Percentiles rank a stretch among this genome's conserved stretches.
Evolutionary conservation across 352 stramenopile genomes (phyloP).

Genomic region (Discostella stelligera): DNA sequence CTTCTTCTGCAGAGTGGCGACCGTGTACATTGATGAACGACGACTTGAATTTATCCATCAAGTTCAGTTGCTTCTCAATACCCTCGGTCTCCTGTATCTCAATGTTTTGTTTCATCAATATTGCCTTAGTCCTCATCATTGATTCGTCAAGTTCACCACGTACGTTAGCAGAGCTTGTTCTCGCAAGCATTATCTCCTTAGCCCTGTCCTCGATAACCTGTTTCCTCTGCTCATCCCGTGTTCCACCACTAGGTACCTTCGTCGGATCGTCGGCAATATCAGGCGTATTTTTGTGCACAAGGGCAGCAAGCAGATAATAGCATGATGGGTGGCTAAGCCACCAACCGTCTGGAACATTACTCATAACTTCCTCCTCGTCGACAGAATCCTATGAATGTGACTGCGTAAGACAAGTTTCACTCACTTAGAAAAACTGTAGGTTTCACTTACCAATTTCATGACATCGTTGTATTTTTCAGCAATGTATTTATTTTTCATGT

Average conservation of each 20-base stretch:
- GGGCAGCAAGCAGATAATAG: constrained; percentile 1
- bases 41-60: constrained; percentile 13
- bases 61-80: constrained; percentile 9
- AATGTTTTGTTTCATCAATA: not conserved
- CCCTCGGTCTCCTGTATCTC: not conserved
- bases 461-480: not conserved
- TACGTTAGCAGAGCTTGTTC: not conserved
- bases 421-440: too few species aligned
- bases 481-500: constrained; percentile 8
- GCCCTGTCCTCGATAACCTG: constrained; percentile 1
- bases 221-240: not conserved
- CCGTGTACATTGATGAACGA: constrained; percentile 4
- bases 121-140: constrained; percentile 5
- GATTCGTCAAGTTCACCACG: constrained; percentile 5
- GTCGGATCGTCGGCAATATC: constrained; percentile 6
- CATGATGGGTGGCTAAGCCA: constrained; percentile 5
- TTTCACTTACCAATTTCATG: too few species aligned
- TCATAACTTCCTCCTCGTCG: constrained; percentile 40
- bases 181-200: constrained; percentile 2
- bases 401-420: too few species aligned
- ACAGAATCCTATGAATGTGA: constrained; percentile 39
- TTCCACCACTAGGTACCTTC: not conserved
- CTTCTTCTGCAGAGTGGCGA: not conserved
- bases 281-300: constrained; percentile 1
- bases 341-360: constrained; percentile 6